Base-by-base conservation (phyloP, 345 rosid species). In the Salix viminalis region DNA sequence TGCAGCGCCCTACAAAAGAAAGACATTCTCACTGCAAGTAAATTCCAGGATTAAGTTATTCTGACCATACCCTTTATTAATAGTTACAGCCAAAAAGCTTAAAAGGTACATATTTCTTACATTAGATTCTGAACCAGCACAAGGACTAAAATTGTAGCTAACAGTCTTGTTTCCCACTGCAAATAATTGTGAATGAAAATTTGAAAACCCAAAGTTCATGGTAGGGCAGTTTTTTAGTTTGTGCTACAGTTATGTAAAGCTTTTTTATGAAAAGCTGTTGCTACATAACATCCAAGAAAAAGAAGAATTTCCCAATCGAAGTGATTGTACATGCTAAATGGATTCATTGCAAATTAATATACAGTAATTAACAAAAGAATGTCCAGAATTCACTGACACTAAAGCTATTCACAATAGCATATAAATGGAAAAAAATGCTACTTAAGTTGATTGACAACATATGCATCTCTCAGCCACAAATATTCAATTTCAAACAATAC, bases 401-500 rank as follows among this genome's bases (percentile, higher is more conserved):
- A 15, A 7, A 65, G 34, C 46, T 58, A 8, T 58, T 58, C 6
- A 23, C 48, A 15, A 32, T 21, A 19, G 19, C 28, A 37, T 12
- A 15, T 61, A 24, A 8, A 19, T 13, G n/a, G 16, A 6, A 48
- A 19, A 26, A 4, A 70, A 65, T 21, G 19, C 37, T 0, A 7
- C 44, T 18, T n/a, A n/a, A 13, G 19, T 18, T 15, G 62, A 61
- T 72, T 12, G 4, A 14, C 6, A 30, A 41, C 10, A 8, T 28
- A 7, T 14, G 4, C 32, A 28, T 30, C 67, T 30, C 67, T 75
- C 32, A 68, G 56, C 36, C 52, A 73, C 4, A 67, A 48, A 75
- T 50, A 42, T 21, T 73, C 39, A 41, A 71, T 37, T 52, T 21
- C 11, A 67, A 71, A 16, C 18, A 79, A 46, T 84, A 92, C 94